These are phyloP conservation scores for Urtica urens DNA, from an alignment of 306 rosid species.

Conservation along the genomic window DNA sequence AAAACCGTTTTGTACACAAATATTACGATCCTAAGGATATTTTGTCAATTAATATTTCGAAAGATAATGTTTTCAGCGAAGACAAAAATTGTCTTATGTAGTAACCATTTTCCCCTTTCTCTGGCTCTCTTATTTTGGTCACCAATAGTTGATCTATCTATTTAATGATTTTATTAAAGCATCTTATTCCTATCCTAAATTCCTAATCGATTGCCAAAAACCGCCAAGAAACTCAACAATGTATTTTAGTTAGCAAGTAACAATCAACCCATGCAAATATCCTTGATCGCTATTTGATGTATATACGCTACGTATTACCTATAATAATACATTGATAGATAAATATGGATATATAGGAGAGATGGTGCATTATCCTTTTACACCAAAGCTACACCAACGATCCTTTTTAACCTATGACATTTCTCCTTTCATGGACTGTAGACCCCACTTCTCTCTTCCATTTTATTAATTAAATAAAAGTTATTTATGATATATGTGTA, in stretches of 20 bases:
- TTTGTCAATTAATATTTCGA: too few species aligned
- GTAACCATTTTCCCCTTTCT: not conserved
- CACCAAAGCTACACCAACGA: conserved; percentile 2
- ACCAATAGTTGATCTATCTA: too few species aligned
- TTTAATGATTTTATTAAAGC: not conserved
- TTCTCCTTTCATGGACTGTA: conserved; percentile 20
- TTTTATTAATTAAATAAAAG: not conserved
- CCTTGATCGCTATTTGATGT: not conserved
- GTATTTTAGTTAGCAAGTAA: not conserved
- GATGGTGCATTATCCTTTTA: conserved; percentile 6
- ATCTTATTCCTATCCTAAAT: not conserved
- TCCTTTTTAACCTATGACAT: conserved; percentile 11
- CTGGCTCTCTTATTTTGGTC: too few species aligned
- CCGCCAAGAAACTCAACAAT: not conserved
- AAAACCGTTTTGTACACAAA: too few species aligned
- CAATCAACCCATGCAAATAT: not conserved
- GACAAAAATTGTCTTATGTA: not conserved
- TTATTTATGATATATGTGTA: not conserved
- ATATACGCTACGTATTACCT: not conserved
- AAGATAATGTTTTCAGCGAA: not conserved
- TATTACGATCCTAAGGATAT: too few species aligned
- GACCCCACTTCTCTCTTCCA: conserved; percentile 10
- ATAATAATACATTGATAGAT: not conserved
- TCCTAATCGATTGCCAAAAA: not conserved
- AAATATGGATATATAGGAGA: not conserved